Evolutionary conservation across 2,329 filamentous ascomycete genomes (phyloP), one percentile per base, ranked within the genome.

Genomic region (Penicillium sp.): DNA sequence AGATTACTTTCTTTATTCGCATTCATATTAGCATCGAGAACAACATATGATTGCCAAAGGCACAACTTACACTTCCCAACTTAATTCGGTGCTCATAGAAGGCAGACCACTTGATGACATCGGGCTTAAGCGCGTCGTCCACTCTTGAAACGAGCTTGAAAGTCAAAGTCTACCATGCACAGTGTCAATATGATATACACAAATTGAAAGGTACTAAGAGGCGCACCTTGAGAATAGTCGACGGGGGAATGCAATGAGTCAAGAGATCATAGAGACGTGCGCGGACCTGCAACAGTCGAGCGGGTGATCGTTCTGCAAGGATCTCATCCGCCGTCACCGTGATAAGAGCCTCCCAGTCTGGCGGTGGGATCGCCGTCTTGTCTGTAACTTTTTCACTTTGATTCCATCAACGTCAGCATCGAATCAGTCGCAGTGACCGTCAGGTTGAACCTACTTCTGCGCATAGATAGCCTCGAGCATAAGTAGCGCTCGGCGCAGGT

Each of bases 381-480:
- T 96, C 90, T 44, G 86, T 87, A 15, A 96, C 84, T 74, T 88
- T 93, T 69, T 97, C 92, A 70, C 92, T 96, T 64, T 32, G 47
- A 42, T 46, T 2, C 37, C 2, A 50, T 13, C 8, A 35, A 13
- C 3, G 42, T 59, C 27, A 61, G 57, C 23, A 18, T 33, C 27
- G 8, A 31, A 28, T 25, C 23, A 9, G 41, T 45, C 23, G 50
- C 24, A 33, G 3, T 12, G 28, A 12, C 28, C 44, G 38, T 59
- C 10, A 25, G n/a, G 43, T 29, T 23, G 5, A 7, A 55, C 85
- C 58, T 80, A 96, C 90, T 96, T 97, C 67, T 97, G 92, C 29
- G 93, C 93, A 74, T 97, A 89, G 24, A 97, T 88, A 10, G 93
- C 88, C 74, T 98, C 93, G 65, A 92, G 95, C 91, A 98, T 98